A percentile compares a stretch with the other conserved stretches of the same genome.
Conservation (phyloP, 108 stramenopile species). For the Aurantiochytrium sp. region DNA sequence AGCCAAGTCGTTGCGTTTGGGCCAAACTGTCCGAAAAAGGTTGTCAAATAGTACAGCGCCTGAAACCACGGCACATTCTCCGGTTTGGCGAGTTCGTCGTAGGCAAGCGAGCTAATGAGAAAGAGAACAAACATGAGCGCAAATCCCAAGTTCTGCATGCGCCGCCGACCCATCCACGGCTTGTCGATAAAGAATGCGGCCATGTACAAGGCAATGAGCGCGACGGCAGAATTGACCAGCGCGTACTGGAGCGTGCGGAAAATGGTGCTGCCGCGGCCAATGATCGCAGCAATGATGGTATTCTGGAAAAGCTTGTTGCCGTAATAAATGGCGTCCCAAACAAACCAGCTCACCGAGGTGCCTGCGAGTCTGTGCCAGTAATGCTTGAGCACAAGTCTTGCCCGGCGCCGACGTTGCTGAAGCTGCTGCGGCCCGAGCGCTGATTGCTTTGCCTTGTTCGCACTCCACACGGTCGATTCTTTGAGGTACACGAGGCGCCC, state of each 20-base stretch:
- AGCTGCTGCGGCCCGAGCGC: not conserved
- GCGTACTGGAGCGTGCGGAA: not conserved
- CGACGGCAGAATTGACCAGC: slow-evolving; percentile 22
- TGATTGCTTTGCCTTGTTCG: not conserved
- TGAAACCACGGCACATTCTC: not conserved
- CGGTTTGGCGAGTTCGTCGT: not conserved
- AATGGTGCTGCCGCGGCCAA: not conserved
- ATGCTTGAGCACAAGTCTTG: not conserved
- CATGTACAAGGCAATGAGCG: slow-evolving; percentile 41
- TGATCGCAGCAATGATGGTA: not conserved
- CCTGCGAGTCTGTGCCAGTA: slow-evolving; percentile 29
- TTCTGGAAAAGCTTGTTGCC: slow-evolving; percentile 30
- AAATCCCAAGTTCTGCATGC: slow-evolving; percentile 44
- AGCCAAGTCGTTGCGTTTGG: slow-evolving; percentile 56
- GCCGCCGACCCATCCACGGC: slow-evolving; percentile 32
- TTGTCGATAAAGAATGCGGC: slow-evolving; percentile 32
- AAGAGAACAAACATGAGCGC: slow-evolving; percentile 4
- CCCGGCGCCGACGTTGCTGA: not conserved
- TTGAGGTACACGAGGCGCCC: not conserved
- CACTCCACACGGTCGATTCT: not conserved
- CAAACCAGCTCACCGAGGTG: slow-evolving; percentile 49
- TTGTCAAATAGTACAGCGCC: slow-evolving; percentile 32
- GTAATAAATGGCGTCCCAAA: slow-evolving; percentile 50
- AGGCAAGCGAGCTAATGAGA: not conserved
- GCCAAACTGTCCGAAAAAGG: slow-evolving; percentile 53